These are phyloP conservation scores for Pseudogymnoascus sp. DNA, from an alignment of 2,329 filamentous ascomycete species.

Conservation along the genomic window DNA sequence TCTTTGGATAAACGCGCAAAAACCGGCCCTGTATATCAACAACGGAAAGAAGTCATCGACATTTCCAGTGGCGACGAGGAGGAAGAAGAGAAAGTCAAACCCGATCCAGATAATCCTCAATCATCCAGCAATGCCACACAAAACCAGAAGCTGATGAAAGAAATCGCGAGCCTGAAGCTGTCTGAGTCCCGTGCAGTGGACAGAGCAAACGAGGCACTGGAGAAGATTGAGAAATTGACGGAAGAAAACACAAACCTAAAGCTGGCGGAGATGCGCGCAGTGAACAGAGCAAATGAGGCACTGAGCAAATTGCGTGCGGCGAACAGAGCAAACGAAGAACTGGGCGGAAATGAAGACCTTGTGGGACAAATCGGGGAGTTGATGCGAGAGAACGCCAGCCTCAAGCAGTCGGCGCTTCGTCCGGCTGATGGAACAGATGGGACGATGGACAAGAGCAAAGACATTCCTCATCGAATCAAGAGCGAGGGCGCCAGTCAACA, in stretches of 20 bases:
- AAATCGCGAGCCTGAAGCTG: neutral
- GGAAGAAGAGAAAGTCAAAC: neutral
- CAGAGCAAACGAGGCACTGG: neutral
- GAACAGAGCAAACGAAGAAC: neutral
- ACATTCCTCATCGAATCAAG: neutral
- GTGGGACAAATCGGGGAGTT: neutral
- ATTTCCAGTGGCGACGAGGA: neutral
- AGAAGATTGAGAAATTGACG: neutral
- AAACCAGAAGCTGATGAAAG: neutral
- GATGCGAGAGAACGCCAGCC: neutral
- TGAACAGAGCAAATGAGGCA: neutral
- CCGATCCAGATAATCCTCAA: neutral
- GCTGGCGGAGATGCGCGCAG: neutral
- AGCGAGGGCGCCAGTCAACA: neutral
- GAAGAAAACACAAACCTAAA: neutral
- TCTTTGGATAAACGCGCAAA: neutral
- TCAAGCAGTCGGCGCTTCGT: neutral
- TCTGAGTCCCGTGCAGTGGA: neutral
- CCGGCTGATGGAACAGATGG: neutral
- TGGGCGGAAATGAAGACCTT: neutral
- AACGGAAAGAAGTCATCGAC: neutral
- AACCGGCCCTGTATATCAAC: neutral
- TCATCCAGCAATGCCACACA: neutral
- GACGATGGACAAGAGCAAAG: neutral
- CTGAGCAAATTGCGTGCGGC: neutral